These are phyloP conservation scores for Adansonia digitata DNA, from an alignment of 345 rosid species.

Conservation along the genomic window DNA sequence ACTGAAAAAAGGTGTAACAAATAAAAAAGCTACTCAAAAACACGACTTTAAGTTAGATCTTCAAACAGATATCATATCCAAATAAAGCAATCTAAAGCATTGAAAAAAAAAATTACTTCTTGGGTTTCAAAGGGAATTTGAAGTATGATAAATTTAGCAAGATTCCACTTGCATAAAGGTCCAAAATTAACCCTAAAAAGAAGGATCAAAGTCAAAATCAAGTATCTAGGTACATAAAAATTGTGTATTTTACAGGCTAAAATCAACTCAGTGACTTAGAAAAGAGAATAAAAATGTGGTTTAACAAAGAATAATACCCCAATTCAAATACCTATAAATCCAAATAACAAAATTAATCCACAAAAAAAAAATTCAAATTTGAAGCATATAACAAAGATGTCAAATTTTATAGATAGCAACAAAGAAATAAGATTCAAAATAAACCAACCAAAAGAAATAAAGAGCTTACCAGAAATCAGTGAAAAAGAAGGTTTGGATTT, in stretches of 20 bases:
- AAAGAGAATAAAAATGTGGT: neutral
- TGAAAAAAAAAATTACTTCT: neutral
- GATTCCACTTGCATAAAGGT: conserved; percentile 1
- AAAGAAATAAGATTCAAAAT: neutral
- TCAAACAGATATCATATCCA: conserved; percentile 2
- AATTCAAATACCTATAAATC: neutral
- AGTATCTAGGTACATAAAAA: neutral
- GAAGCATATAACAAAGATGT: neutral
- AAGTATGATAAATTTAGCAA: neutral
- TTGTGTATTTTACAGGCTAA: neutral
- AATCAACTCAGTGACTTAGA: neutral
- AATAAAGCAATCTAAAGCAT: conserved; percentile 3
- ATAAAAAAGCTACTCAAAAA: conserved; percentile 11
- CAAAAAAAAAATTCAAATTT: neutral
- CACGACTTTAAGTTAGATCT: neutral
- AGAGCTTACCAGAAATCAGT: neutral
- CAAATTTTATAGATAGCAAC: neutral
- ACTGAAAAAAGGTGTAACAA: neutral
- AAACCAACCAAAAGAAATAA: neutral
- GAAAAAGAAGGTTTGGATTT: neutral
- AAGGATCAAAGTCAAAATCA: conserved; percentile 1
- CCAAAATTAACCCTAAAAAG: neutral
- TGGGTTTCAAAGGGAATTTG: neutral
- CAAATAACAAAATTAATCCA: neutral
- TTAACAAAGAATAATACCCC: neutral